Conservation (phyloP, 495 filamentous ascomycete genomes). For the Annulohypoxylon moriforme region DNA sequence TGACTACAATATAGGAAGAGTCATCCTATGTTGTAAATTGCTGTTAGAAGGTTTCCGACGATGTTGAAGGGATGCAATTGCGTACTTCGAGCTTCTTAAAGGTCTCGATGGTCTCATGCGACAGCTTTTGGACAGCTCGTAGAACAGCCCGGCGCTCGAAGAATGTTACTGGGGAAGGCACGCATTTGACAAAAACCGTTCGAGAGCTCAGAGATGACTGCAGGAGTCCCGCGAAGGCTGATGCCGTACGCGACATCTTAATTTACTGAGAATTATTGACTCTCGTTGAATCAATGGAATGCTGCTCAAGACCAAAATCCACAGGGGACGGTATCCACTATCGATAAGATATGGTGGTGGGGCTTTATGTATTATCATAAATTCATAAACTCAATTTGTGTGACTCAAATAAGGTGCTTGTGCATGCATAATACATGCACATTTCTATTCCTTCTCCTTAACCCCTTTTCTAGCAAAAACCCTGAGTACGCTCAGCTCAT, state of each 20-base stretch:
- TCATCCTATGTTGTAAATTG: conserved; percentile 40
- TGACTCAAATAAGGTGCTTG: not conserved
- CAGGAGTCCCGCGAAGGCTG: conserved; percentile 42
- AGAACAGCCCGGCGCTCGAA: conserved; percentile 78
- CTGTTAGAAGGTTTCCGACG: not conserved
- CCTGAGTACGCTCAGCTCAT: too few species aligned
- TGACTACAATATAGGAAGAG: conserved; percentile 56
- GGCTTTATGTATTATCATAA: not conserved
- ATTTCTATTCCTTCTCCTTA: too few species aligned
- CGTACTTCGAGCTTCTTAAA: conserved; percentile 78
- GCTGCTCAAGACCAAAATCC: not conserved
- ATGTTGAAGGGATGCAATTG: not conserved
- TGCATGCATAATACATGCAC: not conserved
- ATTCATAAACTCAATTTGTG: not conserved
- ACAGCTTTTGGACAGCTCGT: conserved; percentile 69
- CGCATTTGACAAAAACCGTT: conserved; percentile 71
- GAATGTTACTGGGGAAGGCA: conserved; percentile 71
- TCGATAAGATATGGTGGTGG: not conserved
- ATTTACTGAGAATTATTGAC: not conserved
- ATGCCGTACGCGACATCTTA: conserved; percentile 33
- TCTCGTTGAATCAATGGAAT: not conserved
- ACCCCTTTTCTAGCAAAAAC: too few species aligned
- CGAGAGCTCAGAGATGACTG: conserved; percentile 40
- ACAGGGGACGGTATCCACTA: not conserved
- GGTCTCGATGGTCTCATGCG: conserved; percentile 77